phyloP scores from a whole-genome alignment of 306 rosid genomes.

The Cyclanthera cordifolia region DNA sequence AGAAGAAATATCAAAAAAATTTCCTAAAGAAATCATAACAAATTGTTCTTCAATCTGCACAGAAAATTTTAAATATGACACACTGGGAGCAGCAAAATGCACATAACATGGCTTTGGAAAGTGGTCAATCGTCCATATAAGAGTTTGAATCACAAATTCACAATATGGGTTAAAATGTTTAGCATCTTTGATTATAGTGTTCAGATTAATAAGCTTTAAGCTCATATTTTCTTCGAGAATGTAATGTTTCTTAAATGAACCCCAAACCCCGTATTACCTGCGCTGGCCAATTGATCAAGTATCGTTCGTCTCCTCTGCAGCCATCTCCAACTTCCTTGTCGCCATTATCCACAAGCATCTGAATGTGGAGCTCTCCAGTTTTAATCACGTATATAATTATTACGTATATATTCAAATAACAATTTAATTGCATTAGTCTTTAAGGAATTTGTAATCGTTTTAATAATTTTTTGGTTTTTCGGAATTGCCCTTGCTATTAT shows the following conservation, averaged over 20 bases:
- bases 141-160: neutral
- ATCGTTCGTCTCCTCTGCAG: neutral
- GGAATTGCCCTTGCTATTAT: too few species aligned
- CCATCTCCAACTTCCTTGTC: neutral
- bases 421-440: too few species aligned
- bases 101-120: neutral
- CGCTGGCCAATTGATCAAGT: neutral
- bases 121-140: neutral
- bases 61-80: neutral
- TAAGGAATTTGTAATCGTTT: too few species aligned
- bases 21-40: neutral
- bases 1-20: neutral
- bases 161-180: neutral
- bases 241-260: neutral
- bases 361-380: neutral
- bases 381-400: too few species aligned
- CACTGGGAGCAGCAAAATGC: neutral
- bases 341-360: neutral
- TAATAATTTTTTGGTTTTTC: too few species aligned
- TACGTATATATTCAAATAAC: too few species aligned
- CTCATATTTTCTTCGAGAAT: neutral
- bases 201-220: neutral
- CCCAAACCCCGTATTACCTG: neutral
- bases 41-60: neutral
- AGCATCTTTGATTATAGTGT: neutral